These are phyloP conservation scores for Phaeosphaeria sp. DNA, from an alignment of 2,329 filamentous ascomycete genomes.

Conservation along the genomic window DNA sequence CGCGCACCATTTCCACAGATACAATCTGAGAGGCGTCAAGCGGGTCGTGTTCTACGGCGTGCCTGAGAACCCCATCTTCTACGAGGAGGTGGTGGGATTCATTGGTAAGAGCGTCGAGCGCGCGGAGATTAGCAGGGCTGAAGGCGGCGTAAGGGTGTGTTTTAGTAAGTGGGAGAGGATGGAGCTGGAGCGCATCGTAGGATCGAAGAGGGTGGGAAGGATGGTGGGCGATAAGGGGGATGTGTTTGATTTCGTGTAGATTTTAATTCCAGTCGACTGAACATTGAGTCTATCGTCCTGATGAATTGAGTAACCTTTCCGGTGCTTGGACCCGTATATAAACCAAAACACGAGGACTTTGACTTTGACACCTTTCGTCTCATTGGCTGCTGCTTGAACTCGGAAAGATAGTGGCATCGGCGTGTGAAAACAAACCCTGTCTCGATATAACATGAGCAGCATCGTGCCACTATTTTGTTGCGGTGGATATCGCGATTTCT, in stretches of 20 bases:
- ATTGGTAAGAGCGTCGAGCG: conserved; percentile 62
- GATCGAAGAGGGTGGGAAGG: conserved; percentile 77
- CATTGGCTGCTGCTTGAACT: background rate
- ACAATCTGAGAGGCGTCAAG: conserved; percentile 79
- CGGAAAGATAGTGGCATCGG: background rate
- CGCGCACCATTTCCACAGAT: conserved; percentile 96
- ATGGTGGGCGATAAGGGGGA: conserved; percentile 85
- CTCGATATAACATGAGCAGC: no score
- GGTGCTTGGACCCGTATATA: no score
- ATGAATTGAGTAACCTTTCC: no score
- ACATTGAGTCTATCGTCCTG: no score
- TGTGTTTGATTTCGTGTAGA: conserved; percentile 90
- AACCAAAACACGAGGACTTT: no score
- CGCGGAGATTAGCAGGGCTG: conserved; percentile 62
- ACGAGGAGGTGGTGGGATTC: conserved; percentile 76
- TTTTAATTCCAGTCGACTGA: no score
- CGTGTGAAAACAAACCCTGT: no score
- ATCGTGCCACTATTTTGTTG: no score
- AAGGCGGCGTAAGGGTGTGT: conserved; percentile 60
- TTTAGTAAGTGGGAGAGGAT: conserved; percentile 92
- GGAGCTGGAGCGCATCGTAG: conserved; percentile 87
- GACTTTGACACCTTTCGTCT: background rate
- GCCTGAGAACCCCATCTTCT: conserved; percentile 86
- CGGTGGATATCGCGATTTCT: no score
- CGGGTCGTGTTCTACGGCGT: conserved; percentile 88